Evolutionary conservation across 805 yeast genomes (phyloP).

Genomic region (Ogataea parapolymorpha): DNA sequence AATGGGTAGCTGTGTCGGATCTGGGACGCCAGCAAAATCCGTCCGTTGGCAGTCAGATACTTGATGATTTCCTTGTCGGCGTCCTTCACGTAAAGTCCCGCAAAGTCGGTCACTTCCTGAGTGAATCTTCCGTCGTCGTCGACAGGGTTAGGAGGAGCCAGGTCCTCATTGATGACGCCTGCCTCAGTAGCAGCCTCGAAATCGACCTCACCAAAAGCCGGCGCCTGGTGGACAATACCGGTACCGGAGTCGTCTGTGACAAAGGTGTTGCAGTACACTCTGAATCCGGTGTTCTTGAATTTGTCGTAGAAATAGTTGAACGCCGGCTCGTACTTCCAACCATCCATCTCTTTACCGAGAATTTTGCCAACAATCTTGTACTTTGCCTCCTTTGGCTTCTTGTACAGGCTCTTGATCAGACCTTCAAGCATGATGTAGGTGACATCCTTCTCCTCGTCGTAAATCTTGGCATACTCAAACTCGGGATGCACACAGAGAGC

Average conservation of each 20-base stretch:
- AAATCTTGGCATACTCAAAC: slow-evolving; percentile 87
- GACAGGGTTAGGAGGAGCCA: slow-evolving; percentile 86
- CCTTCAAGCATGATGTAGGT: slow-evolving; percentile 83
- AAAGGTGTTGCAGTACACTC: slow-evolving; percentile 76
- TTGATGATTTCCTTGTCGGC: slow-evolving; percentile 92
- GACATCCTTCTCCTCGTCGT: slow-evolving; percentile 80
- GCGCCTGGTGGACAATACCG: slow-evolving; percentile 98
- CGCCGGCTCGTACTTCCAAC: slow-evolving; percentile 76
- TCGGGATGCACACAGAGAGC: slow-evolving; percentile 89
- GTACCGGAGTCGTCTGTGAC: slow-evolving; percentile 96
- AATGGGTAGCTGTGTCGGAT: slow-evolving; percentile 96
- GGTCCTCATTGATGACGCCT: slow-evolving; percentile 69
- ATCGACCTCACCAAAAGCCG: slow-evolving; percentile 99
- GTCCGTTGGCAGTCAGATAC: slow-evolving; percentile 72
- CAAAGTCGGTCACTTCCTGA: slow-evolving; percentile 65
- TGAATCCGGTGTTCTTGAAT: slow-evolving; percentile 75
- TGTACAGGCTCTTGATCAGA: slow-evolving; percentile 79
- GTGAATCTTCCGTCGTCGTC: slow-evolving; percentile 92
- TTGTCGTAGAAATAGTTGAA: slow-evolving; percentile 76
- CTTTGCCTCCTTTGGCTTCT: slow-evolving; percentile 90
- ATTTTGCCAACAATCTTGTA: slow-evolving; percentile 77
- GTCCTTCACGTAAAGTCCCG: slow-evolving; percentile 87
- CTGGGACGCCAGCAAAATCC: slow-evolving; percentile 73
- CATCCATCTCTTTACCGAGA: slow-evolving; percentile 76
- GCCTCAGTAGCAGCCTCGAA: slow-evolving; percentile 71